Evolutionary conservation across 345 rosid species (phyloP).

Genomic region (Lumnitzera racemosa): DNA sequence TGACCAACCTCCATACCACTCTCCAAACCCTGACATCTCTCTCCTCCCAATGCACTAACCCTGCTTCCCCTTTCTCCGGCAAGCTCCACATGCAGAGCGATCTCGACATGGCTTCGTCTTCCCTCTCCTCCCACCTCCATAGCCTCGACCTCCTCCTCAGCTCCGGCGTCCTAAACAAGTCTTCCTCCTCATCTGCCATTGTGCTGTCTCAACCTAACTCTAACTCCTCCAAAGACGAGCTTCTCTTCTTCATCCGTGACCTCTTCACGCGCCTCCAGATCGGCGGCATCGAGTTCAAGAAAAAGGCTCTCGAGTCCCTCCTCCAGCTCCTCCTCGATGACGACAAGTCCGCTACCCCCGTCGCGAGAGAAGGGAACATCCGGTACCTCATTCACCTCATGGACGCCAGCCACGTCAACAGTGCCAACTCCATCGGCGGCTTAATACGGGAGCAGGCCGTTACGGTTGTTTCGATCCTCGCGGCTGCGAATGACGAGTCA

Average conservation of each 20-base stretch:
- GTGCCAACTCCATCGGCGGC: constrained; percentile 6
- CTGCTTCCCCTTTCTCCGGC: constrained; percentile 46
- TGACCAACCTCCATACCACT: constrained; percentile 59
- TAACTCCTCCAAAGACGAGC: constrained; percentile 46
- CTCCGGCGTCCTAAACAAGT: constrained; percentile 71
- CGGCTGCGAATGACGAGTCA: constrained; percentile 48
- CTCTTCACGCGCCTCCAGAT: constrained; percentile 78
- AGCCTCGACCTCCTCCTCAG: constrained; percentile 70
- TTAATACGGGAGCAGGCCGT: constrained; percentile 59
- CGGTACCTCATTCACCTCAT: constrained; percentile 57
- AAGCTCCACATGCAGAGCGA: constrained; percentile 85
- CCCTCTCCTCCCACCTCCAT: constrained; percentile 48
- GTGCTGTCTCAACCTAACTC: constrained; percentile 59
- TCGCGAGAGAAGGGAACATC: constrained; percentile 65
- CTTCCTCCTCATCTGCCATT: constrained; percentile 66
- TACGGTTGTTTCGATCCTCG: constrained; percentile 49
- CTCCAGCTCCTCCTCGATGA: constrained; percentile 48
- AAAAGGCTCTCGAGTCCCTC: constrained; percentile 65
- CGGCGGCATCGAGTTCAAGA: constrained; percentile 72
- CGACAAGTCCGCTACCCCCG: constrained; percentile 43
- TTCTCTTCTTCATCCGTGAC: constrained; percentile 51
- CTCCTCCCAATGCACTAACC: constrained; percentile 19
- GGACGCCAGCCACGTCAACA: constrained; percentile 26
- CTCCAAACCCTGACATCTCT: constrained; percentile 71
- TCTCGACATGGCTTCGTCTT: constrained; percentile 67